Evolutionary conservation across 1,284 basidiomycete species (phyloP), one percentile per base, ranked within the genome.

Genomic region (Cutaneotrichosporon cutaneum): DNA sequence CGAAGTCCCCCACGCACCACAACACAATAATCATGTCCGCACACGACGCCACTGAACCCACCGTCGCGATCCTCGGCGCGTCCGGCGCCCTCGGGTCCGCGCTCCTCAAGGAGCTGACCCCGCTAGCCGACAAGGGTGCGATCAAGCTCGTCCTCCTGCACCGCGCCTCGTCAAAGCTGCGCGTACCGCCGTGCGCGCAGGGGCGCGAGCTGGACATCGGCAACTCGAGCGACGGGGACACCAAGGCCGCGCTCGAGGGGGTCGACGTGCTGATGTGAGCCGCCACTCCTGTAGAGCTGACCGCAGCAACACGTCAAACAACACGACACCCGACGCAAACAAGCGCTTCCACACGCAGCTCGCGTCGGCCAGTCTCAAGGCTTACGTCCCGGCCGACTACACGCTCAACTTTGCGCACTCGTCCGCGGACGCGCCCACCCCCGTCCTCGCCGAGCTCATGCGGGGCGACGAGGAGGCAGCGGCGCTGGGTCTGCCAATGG

Each of bases 331-430:
- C 16, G 53, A 51, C 13, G 47, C 42, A 1, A 22, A 2, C 13
- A 1, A 7, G n/a, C 44, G 22, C 44, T 22, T 45, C n/a, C 30
- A 62, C 55, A 51, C 54, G 6, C 16, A 54, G 16, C 55, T 56
- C 58, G 21, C 35, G 11, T 32, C 14, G 14, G 18, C 9, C 39
- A 5, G 8, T 8, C 56, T 62, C 6, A 14, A 14, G 18, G 36
- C 45, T 2, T 66, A 50, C 48, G 32, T 66, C 13, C 61, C 64
- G 7, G 62, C 64, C 42, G 59, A 63, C 59, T 66, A 33, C 50
- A 52, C 61, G 21, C 24, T 59, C 35, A 54, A 56, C 58, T 62
- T 44, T 22, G 44, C 44, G 18, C n/a, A 11, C n/a, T 22, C 18
- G 22, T 7, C 33, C 42, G 39, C 42, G 22, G 56, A 56, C n/a